Conservation (phyloP, 2,329 filamentous ascomycete genomes). For the Madurella mycetomatis region DNA sequence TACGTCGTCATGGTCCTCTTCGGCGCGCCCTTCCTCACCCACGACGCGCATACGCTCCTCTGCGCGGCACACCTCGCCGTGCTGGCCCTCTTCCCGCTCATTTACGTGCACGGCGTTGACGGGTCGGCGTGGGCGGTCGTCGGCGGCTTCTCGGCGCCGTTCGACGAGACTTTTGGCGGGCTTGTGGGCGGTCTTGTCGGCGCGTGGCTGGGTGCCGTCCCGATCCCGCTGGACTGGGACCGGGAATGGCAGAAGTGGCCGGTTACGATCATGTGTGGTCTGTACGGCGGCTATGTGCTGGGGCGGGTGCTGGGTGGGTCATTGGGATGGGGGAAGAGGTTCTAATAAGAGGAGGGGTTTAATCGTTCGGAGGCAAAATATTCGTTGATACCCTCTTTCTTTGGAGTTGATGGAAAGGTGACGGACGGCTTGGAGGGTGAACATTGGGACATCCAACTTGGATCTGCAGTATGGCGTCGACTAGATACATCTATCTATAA, state of each 20-base stretch:
- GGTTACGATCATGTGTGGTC: slow-evolving; percentile 79
- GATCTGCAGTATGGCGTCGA: no score
- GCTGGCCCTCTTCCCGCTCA: slow-evolving; percentile 71
- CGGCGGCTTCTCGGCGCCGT: slow-evolving; percentile 61
- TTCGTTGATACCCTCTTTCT: slow-evolving; percentile 1
- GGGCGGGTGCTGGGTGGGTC: slow-evolving; percentile 61
- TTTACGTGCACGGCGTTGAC: slow-evolving; percentile 83
- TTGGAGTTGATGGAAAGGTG: background rate
- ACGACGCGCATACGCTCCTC: slow-evolving; percentile 72
- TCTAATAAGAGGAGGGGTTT: slow-evolving; percentile 24
- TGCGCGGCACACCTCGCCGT: slow-evolving; percentile 77
- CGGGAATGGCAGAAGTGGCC: slow-evolving; percentile 99
- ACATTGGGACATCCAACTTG: no score
- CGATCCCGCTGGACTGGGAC: slow-evolving; percentile 97
- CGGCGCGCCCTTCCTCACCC: slow-evolving; percentile 82
- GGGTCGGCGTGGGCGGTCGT: slow-evolving; percentile 65
- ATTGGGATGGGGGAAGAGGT: slow-evolving; percentile 43
- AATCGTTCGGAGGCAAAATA: background rate
- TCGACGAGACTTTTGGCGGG: slow-evolving; percentile 82
- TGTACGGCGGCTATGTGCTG: slow-evolving; percentile 71
- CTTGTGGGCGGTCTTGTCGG: slow-evolving; percentile 74
- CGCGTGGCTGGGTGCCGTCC: slow-evolving; percentile 89
- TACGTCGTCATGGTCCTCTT: slow-evolving; percentile 73
- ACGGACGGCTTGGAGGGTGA: no score
- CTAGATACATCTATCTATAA: background rate